These are phyloP conservation scores for Thraustochytrium sp. DNA, from an alignment of 352 stramenopile genomes.

Conservation along the genomic window DNA sequence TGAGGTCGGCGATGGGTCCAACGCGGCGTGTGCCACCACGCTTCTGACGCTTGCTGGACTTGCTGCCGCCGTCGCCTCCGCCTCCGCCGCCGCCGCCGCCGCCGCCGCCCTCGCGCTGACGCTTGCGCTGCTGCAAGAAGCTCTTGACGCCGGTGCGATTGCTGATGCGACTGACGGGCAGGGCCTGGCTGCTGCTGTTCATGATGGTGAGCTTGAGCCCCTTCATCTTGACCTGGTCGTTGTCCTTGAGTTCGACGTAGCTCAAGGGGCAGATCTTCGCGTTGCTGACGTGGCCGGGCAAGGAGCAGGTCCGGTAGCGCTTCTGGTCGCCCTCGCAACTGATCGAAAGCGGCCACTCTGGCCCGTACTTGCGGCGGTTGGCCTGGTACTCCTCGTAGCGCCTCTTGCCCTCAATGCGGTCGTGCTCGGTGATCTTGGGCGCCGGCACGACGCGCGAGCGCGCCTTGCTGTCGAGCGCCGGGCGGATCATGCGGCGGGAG, in stretches of 20 bases:
- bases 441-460: neutral
- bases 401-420: neutral
- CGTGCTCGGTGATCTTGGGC: neutral
- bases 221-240: constrained; percentile 11
- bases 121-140: neutral
- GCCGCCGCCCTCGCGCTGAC: neutral
- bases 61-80: neutral
- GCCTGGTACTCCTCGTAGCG: constrained; percentile 33
- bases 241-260: constrained; percentile 30
- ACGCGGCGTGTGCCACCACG: neutral
- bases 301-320: neutral
- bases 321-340: constrained; percentile 1
- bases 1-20: constrained; percentile 4
- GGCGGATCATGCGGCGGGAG: neutral
- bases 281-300: constrained; percentile 21
- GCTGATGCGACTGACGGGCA: neutral
- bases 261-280: neutral
- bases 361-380: constrained; percentile 33
- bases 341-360: constrained; percentile 23
- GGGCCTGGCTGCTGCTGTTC: neutral
- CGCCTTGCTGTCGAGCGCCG: neutral
- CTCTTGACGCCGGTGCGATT: neutral
- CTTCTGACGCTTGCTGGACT: neutral
- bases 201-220: neutral
- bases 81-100: neutral